Conservation (phyloP, 2,329 filamentous ascomycete genomes). For the Alternaria viburni region DNA sequence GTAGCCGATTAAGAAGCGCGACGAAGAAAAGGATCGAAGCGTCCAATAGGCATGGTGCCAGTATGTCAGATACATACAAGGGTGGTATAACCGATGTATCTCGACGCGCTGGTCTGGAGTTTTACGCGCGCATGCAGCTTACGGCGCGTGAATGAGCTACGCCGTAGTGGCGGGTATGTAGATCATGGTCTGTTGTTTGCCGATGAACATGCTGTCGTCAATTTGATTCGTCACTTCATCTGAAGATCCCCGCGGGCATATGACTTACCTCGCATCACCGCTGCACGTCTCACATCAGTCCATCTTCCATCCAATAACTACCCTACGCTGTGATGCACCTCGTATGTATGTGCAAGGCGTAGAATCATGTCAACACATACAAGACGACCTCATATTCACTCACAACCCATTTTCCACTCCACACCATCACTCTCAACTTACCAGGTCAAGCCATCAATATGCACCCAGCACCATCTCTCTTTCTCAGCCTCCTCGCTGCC, state of each 20-base stretch:
- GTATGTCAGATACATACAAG: background rate
- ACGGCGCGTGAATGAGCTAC: background rate
- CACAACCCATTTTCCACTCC: background rate
- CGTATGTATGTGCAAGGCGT: background rate
- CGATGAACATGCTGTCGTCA: background rate
- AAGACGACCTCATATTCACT: background rate
- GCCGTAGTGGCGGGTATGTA: background rate
- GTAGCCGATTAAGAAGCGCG: background rate
- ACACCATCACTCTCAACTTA: background rate
- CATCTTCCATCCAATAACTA: background rate
- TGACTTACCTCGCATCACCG: background rate
- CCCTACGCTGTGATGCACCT: background rate
- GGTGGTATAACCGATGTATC: background rate
- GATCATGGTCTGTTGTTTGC: background rate
- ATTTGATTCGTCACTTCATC: background rate
- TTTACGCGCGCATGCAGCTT: background rate
- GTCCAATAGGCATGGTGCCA: background rate
- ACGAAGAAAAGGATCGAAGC: background rate
- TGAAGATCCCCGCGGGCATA: background rate
- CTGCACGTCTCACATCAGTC: background rate
- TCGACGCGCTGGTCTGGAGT: background rate
- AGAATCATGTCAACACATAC: background rate
- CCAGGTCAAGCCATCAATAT: background rate
- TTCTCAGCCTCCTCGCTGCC: conserved; percentile 3
- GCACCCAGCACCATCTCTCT: background rate